Evolutionary conservation across 73 alveolate species (phyloP).

Genomic region (Paramecium primaurelia): DNA sequence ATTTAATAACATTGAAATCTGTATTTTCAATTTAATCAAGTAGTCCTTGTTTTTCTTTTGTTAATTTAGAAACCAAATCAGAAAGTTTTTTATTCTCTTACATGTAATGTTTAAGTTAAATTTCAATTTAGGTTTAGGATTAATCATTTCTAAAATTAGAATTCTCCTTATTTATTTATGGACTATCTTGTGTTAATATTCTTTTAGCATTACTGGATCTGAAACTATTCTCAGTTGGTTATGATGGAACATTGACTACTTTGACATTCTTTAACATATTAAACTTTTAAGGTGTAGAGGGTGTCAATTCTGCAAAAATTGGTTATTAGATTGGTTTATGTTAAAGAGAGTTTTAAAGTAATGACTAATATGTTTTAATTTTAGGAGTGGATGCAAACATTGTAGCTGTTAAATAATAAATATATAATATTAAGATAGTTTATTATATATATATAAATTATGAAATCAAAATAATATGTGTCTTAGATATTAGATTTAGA

Average conservation of each 20-base stretch:
- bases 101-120: not conserved
- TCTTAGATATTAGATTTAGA: not conserved
- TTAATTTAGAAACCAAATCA: not conserved
- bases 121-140: not conserved
- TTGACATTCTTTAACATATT: not conserved
- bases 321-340: not conserved
- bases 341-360: not conserved
- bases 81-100: not conserved
- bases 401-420: not conserved
- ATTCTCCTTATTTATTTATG: not conserved
- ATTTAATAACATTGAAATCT: not conserved
- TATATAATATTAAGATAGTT: not conserved
- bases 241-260: not conserved
- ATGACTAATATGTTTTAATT: not conserved
- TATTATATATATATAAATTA: not conserved
- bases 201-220: not conserved
- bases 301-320: not conserved
- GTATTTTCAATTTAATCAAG: not conserved
- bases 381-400: constrained; percentile 5
- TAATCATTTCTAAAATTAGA: not conserved
- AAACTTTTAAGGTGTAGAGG: not conserved
- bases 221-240: not conserved
- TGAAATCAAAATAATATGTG: not conserved
- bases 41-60: not conserved
- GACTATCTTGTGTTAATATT: not conserved